phyloP scores from a whole-genome alignment of 805 yeast species.

The Wickerhamiella australiensis region DNA sequence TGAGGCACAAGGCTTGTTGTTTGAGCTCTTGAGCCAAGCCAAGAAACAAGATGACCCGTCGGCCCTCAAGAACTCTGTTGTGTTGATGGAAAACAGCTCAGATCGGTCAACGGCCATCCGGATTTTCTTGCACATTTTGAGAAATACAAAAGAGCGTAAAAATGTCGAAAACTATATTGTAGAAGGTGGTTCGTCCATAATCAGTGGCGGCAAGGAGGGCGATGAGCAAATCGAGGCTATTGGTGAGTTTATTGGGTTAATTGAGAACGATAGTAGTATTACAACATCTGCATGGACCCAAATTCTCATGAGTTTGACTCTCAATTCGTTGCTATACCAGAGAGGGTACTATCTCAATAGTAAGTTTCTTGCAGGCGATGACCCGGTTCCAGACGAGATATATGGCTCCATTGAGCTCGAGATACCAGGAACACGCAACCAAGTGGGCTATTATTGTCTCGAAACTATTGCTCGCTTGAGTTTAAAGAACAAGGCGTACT shows the following conservation, averaged over 20 bases:
- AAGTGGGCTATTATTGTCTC: slow-evolving; percentile 46
- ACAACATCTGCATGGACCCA: slow-evolving; percentile 28
- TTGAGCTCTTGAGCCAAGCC: background rate
- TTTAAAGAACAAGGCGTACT: background rate
- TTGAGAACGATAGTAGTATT: slow-evolving; percentile 26
- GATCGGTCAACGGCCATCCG: slow-evolving; percentile 7
- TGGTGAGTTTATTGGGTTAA: slow-evolving; percentile 19
- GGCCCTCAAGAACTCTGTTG: slow-evolving; percentile 4
- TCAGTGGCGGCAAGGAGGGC: slow-evolving; percentile 11
- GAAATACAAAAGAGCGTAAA: background rate
- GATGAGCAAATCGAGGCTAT: slow-evolving; percentile 8
- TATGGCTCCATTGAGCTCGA: slow-evolving; percentile 54
- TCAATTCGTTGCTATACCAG: slow-evolving; percentile 45
- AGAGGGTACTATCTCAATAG: slow-evolving; percentile 32
- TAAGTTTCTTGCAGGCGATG: slow-evolving; percentile 17
- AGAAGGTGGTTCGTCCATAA: slow-evolving; percentile 13
- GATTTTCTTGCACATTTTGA: slow-evolving; percentile 13
- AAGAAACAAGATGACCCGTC: background rate
- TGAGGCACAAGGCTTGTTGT: slow-evolving; percentile 13
- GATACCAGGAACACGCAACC: slow-evolving; percentile 33
- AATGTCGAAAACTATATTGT: background rate
- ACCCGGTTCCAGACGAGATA: slow-evolving; percentile 28
- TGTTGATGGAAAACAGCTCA: background rate
- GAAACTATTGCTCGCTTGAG: slow-evolving; percentile 38
- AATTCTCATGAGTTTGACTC: slow-evolving; percentile 37